phyloP scores from a whole-genome alignment of 2,329 filamentous ascomycete species.

The Ophiocordyceps australis region DNA sequence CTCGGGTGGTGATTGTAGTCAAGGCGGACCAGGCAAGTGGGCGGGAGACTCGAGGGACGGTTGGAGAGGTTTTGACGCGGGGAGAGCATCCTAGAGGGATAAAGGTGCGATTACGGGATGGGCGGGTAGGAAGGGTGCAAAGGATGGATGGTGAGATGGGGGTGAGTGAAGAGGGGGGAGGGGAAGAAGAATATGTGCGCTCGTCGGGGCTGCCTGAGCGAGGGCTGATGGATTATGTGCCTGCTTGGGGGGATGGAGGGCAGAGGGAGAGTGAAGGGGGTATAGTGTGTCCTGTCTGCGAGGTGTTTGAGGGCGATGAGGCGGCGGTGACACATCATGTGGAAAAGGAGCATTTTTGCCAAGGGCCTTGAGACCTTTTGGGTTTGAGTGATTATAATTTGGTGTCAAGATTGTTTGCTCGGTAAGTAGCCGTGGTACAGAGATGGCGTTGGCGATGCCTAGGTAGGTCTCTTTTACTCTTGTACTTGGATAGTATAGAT shows the following conservation, averaged over 20 bases:
- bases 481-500: too few species aligned
- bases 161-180: conserved; percentile 11
- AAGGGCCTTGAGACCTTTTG: too few species aligned
- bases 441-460: too few species aligned
- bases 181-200: conserved; percentile 15
- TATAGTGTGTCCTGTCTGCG: conserved; percentile 46
- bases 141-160: conserved; percentile 21
- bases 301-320: conserved; percentile 48
- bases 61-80: conserved; percentile 50
- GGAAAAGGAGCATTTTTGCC: conserved; percentile 15
- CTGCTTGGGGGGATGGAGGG: conserved; percentile 15
- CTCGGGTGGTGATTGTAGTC: conserved; percentile 51
- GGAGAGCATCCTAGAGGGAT: conserved; percentile 64
- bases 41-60: conserved; percentile 45
- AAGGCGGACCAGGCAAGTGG: conserved; percentile 64
- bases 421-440: too few species aligned
- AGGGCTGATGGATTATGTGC: conserved; percentile 27
- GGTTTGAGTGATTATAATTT: too few species aligned
- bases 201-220: conserved; percentile 16
- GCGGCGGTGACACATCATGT: conserved; percentile 51
- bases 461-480: too few species aligned
- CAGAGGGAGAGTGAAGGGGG: not conserved
- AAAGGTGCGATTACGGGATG: conserved; percentile 57
- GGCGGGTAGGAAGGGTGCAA: conserved; percentile 58
- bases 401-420: too few species aligned